Base-by-base conservation (phyloP, 1,284 basidiomycete genomes). In the Papiliotrema flavescens region DNA sequence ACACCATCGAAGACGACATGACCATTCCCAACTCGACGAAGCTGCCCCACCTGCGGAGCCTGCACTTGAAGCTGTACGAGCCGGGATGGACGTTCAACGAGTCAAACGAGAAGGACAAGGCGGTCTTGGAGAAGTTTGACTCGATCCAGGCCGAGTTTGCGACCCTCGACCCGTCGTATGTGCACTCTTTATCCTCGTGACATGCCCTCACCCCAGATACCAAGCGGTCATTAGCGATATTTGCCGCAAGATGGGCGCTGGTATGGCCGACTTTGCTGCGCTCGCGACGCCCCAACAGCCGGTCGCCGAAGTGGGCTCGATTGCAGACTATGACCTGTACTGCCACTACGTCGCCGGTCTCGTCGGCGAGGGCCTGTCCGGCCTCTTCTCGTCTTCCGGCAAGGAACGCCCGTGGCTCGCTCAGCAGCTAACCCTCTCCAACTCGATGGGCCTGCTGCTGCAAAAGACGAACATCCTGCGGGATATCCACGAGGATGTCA, bases 1-100 rank as follows among this genome's bases (percentile, higher is more conserved):
- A 98, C 77, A 98, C 96, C 13, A 84, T 99, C 57, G 95, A 99
- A 76, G 95, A 98, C 74, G 95, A 99, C 79, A 98, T 98, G 93
- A 90, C 93, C 2, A 84, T 99, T 55, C 82, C 89, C 1, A 88
- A 93, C 74, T 80, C 85, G 13, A 77, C 86, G 64, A 99, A 99
- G 74, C 87, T 95, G 55, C 88, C 89, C 11, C 69, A 98, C 15
- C 81, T 99, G 37, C 85, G 90, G 41, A 78, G 84, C 15, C 95
- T 98, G 77, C 86, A 96, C 79, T 79, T 86, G 67, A 85, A 88
- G 64, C 86, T 90, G 13, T 79, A 89, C 24, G 84, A 86, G 19
- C 85, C 88, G 0, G 93, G 91, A 19, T 98, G 94, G 93, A 88
- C 81, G 20, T 98, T 91, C 73, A 80, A 81, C 43, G 90, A 85